phyloP scores from a whole-genome alignment of 371 early-diverging fungal genomes.

The Syncephalastrum contaminatum region DNA sequence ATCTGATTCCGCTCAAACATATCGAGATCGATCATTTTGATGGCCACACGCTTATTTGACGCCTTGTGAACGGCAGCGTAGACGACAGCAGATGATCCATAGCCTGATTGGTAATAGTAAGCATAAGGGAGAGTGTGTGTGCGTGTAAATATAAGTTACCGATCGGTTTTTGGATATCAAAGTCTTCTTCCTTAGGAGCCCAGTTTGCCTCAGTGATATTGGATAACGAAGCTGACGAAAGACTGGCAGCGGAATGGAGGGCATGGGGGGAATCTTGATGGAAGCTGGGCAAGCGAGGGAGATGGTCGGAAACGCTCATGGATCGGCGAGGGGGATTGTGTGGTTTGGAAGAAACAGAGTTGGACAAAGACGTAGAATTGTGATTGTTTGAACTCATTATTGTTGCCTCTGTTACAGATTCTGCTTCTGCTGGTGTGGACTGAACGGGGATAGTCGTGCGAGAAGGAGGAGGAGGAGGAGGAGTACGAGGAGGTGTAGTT shows the following conservation, averaged over 20 bases:
- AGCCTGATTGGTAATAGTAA: constrained; percentile 61
- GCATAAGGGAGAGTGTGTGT: not conserved
- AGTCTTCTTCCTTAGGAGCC: constrained; percentile 31
- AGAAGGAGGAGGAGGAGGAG: no score
- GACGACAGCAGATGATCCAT: constrained; percentile 88
- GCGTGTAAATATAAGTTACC: constrained; percentile 10
- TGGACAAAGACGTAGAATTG: no score
- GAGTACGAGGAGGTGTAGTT: no score
- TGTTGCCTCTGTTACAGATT: not conserved
- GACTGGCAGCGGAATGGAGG: constrained; percentile 2
- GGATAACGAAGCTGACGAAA: constrained; percentile 8
- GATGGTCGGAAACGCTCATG: constrained; percentile 7
- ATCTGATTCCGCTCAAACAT: constrained; percentile 93
- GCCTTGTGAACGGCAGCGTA: constrained; percentile 82
- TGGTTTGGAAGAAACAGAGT: no score
- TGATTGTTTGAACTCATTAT: no score
- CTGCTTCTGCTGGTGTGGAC: not conserved
- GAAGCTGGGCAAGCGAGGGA: not conserved
- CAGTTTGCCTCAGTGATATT: constrained; percentile 14
- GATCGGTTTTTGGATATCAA: constrained; percentile 38
- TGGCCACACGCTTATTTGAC: constrained; percentile 67
- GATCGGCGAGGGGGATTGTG: not conserved
- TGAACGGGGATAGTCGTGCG: no score
- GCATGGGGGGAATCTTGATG: not conserved
- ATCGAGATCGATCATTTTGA: constrained; percentile 91